Evolutionary conservation across 225 moss, liverwort and hornwort genomes (phyloP), one percentile per base, ranked within the genome.

Genomic region (Sphagnum tenellum): DNA sequence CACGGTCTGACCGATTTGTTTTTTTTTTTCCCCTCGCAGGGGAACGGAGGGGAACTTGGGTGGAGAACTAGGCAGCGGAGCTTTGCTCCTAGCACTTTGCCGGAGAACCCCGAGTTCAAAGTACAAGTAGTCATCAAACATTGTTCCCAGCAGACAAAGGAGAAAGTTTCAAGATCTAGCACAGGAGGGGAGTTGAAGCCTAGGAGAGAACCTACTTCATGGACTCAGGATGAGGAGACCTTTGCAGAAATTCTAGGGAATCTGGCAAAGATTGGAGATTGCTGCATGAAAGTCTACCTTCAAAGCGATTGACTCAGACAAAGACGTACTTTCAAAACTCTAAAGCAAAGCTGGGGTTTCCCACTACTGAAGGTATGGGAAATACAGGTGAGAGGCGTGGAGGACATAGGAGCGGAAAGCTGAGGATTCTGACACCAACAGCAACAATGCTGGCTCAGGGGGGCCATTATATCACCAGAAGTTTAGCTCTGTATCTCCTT

Each of bases 321-420:
- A 96, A 96, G 74, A 96, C 95, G 0, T 96, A 96, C 59, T 96
- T 92, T 69, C 95, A 96, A 70, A 96, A 96, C 66, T 96, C 95
- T 2, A 96, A 96, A 70, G 95, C 92, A 11, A 89, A 89, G 83
- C 82, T 92, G 67, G 92, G 95, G 57, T 78, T 96, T 10, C 74
- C 89, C 69, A 74, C 89, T 14, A 63, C 75, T 65, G 92, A 92
- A 53, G 75, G 79, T 56, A 67, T 86, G 67, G 71, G 77, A 64
- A 87, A 62, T 71, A 51, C 75, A 55, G 69, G 70, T 77, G 78
- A 78, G 55, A 79, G 79, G 71, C 86, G 84, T n/a, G 70, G 29
- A 69, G 72, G 8, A 74, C 59, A 63, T 78, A 85, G 9, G 92
- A 92, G 74, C 82, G 89, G 14, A 89, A 88, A 74, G 65, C 78